Conservation (phyloP, 306 rosid genomes). For the Canavalia gladiata region DNA sequence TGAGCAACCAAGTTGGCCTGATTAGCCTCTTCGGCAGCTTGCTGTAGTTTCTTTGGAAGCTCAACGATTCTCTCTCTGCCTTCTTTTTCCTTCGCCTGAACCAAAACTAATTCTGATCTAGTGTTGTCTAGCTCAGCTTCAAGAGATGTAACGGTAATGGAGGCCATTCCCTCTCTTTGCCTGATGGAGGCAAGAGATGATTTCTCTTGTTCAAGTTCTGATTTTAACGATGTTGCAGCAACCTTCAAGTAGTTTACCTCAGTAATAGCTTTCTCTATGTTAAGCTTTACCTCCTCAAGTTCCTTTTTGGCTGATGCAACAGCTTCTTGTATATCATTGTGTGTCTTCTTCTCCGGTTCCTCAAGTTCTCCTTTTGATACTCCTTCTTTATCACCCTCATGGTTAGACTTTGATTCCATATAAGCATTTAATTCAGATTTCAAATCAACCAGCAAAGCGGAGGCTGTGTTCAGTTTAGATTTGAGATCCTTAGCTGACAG, state of each 20-base stretch:
- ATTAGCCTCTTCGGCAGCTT: slow-evolving; percentile 81
- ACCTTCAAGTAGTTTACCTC: slow-evolving; percentile 80
- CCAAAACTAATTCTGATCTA: slow-evolving; percentile 67
- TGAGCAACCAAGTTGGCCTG: slow-evolving; percentile 71
- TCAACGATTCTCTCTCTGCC: slow-evolving; percentile 67
- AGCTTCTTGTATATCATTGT: slow-evolving; percentile 72
- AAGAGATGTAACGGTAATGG: slow-evolving; percentile 84
- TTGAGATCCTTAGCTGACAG: slow-evolving; percentile 75
- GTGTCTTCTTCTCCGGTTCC: slow-evolving; percentile 60
- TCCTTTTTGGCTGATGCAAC: slow-evolving; percentile 84
- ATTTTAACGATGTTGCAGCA: slow-evolving; percentile 71
- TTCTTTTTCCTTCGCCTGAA: slow-evolving; percentile 82
- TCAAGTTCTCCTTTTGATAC: slow-evolving; percentile 50
- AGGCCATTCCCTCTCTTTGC: slow-evolving; percentile 98
- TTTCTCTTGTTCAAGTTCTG: slow-evolving; percentile 82
- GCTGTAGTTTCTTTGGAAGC: slow-evolving; percentile 76
- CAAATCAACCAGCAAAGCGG: slow-evolving; percentile 70
- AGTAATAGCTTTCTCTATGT: slow-evolving; percentile 78
- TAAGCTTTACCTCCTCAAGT: slow-evolving; percentile 81
- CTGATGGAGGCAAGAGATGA: slow-evolving; percentile 63
- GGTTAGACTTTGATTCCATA: slow-evolving; percentile 71
- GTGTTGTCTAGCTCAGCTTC: slow-evolving; percentile 84
- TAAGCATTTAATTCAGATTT: slow-evolving; percentile 83
- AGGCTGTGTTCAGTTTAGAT: slow-evolving; percentile 70
- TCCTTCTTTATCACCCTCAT: slow-evolving; percentile 57